Evolutionary conservation across 805 yeast species (phyloP).

Genomic region (Komagataella ulmi): DNA sequence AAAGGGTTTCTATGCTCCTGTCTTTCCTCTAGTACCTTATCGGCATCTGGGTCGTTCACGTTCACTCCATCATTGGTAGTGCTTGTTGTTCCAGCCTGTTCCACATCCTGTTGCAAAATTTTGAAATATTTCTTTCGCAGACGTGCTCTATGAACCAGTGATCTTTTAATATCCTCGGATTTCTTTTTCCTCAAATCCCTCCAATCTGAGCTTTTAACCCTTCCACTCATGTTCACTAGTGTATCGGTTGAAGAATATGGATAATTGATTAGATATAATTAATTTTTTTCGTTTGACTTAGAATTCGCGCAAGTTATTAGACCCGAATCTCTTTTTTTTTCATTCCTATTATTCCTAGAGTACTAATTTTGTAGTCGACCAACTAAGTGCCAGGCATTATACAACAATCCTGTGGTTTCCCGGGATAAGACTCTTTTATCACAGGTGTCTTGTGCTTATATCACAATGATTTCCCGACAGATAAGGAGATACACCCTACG

Average conservation of each 20-base stretch:
- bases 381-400: not conserved
- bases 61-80: conserved; percentile 1
- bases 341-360: not conserved
- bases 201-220: conserved; percentile 13
- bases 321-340: not conserved
- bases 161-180: conserved; percentile 57
- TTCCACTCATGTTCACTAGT: not conserved
- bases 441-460: not conserved
- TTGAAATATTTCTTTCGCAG: conserved; percentile 74
- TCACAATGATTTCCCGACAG: not conserved
- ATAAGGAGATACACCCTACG: not conserved
- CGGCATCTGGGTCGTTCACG: not conserved
- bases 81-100: conserved; percentile 15
- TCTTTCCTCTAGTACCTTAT: conserved; percentile 10
- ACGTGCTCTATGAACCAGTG: conserved; percentile 69
- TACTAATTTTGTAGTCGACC: not conserved
- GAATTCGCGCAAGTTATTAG: not conserved
- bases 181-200: conserved; percentile 2
- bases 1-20: conserved; percentile 1
- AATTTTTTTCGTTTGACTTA: not conserved
- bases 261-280: not conserved
- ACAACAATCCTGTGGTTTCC: not conserved
- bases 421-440: not conserved
- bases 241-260: not conserved
- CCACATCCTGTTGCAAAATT: conserved; percentile 61